These are phyloP conservation scores for Citrus maxima DNA, from an alignment of 345 rosid species.

Conservation along the genomic window DNA sequence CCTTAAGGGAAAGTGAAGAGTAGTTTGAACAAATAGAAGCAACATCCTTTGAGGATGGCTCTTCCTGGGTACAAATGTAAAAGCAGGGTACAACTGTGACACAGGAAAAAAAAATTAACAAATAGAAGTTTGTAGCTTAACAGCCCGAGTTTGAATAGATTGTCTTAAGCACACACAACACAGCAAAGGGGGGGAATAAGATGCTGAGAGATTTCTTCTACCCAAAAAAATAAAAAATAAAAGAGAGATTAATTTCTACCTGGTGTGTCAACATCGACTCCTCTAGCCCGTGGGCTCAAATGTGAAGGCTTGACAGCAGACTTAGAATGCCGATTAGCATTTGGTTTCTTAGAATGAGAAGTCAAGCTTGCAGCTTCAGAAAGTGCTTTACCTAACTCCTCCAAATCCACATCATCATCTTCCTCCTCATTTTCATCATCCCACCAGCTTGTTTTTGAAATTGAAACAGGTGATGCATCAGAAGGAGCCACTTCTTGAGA, in stretches of 20 bases:
- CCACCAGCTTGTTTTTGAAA: constrained; percentile 51
- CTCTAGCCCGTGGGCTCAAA: constrained; percentile 18
- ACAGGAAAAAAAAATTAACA: constrained; percentile 13
- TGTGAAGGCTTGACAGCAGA: constrained; percentile 27
- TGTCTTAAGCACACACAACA: not conserved
- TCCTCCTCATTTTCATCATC: constrained; percentile 38
- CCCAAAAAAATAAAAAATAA: not conserved
- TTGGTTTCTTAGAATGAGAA: constrained; percentile 42
- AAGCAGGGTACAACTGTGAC: constrained; percentile 81
- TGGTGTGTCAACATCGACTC: constrained; percentile 30
- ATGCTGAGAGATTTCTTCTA: not conserved
- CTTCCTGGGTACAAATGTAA: constrained; percentile 62
- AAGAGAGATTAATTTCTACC: constrained; percentile 21
- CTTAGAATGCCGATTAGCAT: constrained; percentile 22
- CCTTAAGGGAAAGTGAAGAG: constrained; percentile 47
- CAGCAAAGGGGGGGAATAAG: not conserved
- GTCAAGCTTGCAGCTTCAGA: constrained; percentile 52
- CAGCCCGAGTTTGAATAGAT: not conserved
- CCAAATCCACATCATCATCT: constrained; percentile 64
- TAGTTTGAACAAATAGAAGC: constrained; percentile 34
- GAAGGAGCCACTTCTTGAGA: constrained; percentile 9
- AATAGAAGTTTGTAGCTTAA: not conserved
- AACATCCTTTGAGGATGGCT: constrained; percentile 35
- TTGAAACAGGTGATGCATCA: constrained; percentile 29
- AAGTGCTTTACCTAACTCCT: constrained; percentile 60